A percentile compares a stretch with the other conserved stretches of the same genome.
These are phyloP conservation scores for Aspergillus quadricinctus DNA, from an alignment of 2,329 filamentous ascomycete species.

Conservation along the genomic window DNA sequence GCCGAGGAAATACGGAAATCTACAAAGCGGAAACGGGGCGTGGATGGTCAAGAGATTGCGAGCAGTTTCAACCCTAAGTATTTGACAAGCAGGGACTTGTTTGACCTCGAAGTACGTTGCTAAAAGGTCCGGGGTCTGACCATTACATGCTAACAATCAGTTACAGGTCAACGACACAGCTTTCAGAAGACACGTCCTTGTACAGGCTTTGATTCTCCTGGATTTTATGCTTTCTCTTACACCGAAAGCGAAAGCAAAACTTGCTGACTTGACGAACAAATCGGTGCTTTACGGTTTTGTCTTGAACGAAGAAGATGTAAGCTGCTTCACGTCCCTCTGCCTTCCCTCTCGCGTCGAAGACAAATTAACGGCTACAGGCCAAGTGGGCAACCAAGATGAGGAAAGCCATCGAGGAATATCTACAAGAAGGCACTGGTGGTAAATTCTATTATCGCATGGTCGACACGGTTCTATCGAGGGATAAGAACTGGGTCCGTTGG, in stretches of 20 bases:
- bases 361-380: conserved; percentile 47
- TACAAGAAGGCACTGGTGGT: conserved; percentile 75
- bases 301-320: conserved; percentile 77
- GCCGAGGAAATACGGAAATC: conserved; percentile 61
- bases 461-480: conserved; percentile 87
- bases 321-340: conserved; percentile 6
- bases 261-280: conserved; percentile 72
- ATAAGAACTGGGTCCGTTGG: conserved; percentile 99
- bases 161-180: conserved; percentile 81
- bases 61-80: conserved; percentile 95
- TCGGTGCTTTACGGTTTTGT: conserved; percentile 81
- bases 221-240: conserved; percentile 94
- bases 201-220: conserved; percentile 89
- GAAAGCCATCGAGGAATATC: conserved; percentile 72
- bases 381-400: conserved; percentile 83
- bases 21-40: conserved; percentile 65
- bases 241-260: conserved; percentile 72
- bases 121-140: background rate
- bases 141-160: conserved; percentile 19
- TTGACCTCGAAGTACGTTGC: conserved; percentile 75
- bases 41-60: conserved; percentile 58
- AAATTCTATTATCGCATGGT: conserved; percentile 96
- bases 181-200: conserved; percentile 88
- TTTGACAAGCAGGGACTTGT: conserved; percentile 92
- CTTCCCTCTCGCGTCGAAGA: background rate